Base-by-base conservation (phyloP, 768 basidiomycete species). In the Phaffia tasmanica region DNA sequence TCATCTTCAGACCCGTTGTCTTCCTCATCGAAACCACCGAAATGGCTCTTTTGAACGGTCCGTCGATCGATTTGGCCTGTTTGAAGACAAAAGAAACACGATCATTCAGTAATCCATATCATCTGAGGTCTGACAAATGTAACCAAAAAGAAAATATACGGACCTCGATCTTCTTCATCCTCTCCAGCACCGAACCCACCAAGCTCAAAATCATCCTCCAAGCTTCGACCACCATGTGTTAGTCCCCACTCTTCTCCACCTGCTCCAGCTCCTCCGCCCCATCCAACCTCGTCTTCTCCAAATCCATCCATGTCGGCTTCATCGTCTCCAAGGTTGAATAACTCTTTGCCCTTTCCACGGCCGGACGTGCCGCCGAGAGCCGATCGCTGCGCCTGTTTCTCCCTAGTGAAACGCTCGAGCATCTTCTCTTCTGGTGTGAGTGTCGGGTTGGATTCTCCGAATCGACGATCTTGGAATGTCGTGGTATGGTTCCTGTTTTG, bases 391-490 rank as follows among this genome's bases (percentile, higher is more conserved):
- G 35, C 35, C 74, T 93, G 89, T 68, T 90, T 80, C 77, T 98
- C 93, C 70, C 82, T 82, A 14, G 93, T 97, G 75, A 97, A 98
- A 35, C 95, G 86, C 76, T 94, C 92, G 48, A 97, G 81, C 86
- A 97, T 97, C 69, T 91, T 86, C 71, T 98, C 94, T 75, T 99
- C 95, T 42, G 91, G 80, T n/a, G 88, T 86, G 83, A 98, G 85
- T 14, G 85, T 82, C 1, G 92, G 85, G 69, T 98, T 85, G 74
- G 89, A 86, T 82, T 99, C 95, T 78, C 95, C 95, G 74, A 98
- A 97, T 23, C 95, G 86, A 61, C 89, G 83, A 77, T 99, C 95
- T 65, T 93, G 79, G 66, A 99, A 85, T 6, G 92, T 89, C 6
- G 92, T 93, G 14, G 87, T 84, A 70, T 85, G 86, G 57, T 61